phyloP scores from a whole-genome alignment of 2,329 filamentous ascomycete genomes.

The Pezicula neosporulosa region DNA sequence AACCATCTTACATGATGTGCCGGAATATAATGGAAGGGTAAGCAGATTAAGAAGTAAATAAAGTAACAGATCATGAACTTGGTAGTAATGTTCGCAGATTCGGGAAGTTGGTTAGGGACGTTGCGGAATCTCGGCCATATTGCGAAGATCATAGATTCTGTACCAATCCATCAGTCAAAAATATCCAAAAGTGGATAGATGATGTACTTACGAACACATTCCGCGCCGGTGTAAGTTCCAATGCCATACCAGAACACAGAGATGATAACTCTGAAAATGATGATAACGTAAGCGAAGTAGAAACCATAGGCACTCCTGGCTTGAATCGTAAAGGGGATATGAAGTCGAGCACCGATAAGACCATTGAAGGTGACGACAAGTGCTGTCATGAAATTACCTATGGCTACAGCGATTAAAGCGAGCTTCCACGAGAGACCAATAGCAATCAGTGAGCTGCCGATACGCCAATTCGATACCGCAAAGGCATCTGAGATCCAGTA shows the following conservation, averaged over 20 bases:
- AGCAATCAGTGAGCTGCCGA: slow-evolving; percentile 13
- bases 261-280: slow-evolving; percentile 28
- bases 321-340: slow-evolving; percentile 25
- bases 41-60: slow-evolving; percentile 25
- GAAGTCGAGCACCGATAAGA: slow-evolving; percentile 21
- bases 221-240: slow-evolving; percentile 26
- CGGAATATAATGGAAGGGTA: slow-evolving; percentile 44
- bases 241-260: slow-evolving; percentile 33
- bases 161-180: slow-evolving; percentile 12
- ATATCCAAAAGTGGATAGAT: background rate
- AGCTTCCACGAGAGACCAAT: slow-evolving; percentile 17
- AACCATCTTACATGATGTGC: slow-evolving; percentile 40
- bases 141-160: slow-evolving; percentile 24
- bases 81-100: slow-evolving; percentile 46
- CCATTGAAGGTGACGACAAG: slow-evolving; percentile 18
- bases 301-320: slow-evolving; percentile 24
- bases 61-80: slow-evolving; percentile 52
- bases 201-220: slow-evolving; percentile 17
- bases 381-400: slow-evolving; percentile 15
- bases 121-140: slow-evolving; percentile 14
- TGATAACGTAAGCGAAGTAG: slow-evolving; percentile 19
- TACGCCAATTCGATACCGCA: slow-evolving; percentile 14
- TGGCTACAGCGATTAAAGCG: slow-evolving; percentile 13
- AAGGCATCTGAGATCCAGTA: slow-evolving; percentile 21
- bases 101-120: slow-evolving; percentile 41